These are phyloP conservation scores for Gossypium anomalum DNA, from an alignment of 345 rosid species.

Conservation along the genomic window DNA sequence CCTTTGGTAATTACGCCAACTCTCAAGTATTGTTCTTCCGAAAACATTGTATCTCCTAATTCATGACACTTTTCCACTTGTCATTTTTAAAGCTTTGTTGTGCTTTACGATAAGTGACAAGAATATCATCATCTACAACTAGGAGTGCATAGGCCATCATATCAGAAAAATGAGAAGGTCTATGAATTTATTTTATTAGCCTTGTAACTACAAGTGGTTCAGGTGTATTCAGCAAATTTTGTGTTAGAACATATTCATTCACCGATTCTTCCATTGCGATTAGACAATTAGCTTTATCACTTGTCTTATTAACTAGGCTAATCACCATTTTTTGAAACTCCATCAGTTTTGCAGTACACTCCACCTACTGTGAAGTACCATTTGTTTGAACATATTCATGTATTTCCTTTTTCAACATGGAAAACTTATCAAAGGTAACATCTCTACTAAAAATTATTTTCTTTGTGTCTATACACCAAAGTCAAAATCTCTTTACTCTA, in stretches of 20 bases:
- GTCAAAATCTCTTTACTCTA: neutral
- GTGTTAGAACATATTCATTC: neutral
- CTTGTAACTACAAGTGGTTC: neutral
- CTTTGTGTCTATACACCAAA: neutral
- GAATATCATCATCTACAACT: neutral
- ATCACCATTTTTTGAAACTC: neutral
- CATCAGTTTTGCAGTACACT: neutral
- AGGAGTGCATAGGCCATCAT: neutral
- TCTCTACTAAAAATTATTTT: neutral
- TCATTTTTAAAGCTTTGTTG: too few relatives aligned
- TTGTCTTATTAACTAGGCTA: too few relatives aligned
- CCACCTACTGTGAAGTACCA: neutral
- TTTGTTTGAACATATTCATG: too few relatives aligned
- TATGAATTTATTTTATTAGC: neutral
- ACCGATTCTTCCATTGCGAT: neutral
- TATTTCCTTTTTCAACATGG: neutral
- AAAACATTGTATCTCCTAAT: neutral
- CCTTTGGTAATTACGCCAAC: neutral
- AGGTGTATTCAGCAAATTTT: neutral
- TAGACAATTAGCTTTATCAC: neutral
- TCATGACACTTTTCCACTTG: neutral
- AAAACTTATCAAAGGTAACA: neutral
- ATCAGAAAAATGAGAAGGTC: neutral
- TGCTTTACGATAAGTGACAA: neutral
- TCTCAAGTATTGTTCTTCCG: neutral